Evolutionary conservation across 2,329 filamentous ascomycete genomes (phyloP).

Genomic region (Epichloe festucae): DNA sequence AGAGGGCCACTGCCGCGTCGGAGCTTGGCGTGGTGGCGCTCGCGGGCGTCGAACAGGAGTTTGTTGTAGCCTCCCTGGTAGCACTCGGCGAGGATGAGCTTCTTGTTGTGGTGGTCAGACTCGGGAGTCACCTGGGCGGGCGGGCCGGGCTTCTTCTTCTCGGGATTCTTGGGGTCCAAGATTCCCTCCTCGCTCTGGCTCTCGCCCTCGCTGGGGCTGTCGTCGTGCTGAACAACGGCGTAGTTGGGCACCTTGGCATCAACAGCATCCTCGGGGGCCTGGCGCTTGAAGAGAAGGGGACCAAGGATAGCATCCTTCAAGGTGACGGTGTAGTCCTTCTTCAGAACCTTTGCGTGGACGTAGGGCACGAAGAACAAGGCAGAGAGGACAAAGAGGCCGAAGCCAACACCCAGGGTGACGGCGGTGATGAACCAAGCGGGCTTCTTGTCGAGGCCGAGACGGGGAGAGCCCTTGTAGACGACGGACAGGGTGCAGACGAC

Average conservation of each 20-base stretch:
- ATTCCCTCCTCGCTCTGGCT: slow-evolving; percentile 14
- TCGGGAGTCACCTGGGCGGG: slow-evolving; percentile 7
- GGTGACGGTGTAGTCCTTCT: slow-evolving; percentile 51
- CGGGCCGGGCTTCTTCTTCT: neutral
- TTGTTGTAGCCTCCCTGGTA: slow-evolving; percentile 45
- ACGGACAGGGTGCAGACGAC: slow-evolving; percentile 65
- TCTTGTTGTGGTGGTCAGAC: slow-evolving; percentile 33
- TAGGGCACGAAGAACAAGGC: slow-evolving; percentile 63
- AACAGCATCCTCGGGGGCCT: slow-evolving; percentile 38
- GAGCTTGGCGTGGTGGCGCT: slow-evolving; percentile 49
- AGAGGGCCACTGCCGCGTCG: slow-evolving; percentile 50
- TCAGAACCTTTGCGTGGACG: slow-evolving; percentile 53
- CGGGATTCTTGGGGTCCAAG: slow-evolving; percentile 11
- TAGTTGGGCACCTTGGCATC: slow-evolving; percentile 57
- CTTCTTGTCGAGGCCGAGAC: slow-evolving; percentile 51
- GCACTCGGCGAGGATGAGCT: slow-evolving; percentile 32
- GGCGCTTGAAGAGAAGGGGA: slow-evolving; percentile 50
- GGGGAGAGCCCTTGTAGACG: slow-evolving; percentile 70
- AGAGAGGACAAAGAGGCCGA: slow-evolving; percentile 44
- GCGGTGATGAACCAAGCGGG: slow-evolving; percentile 53
- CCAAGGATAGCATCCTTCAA: slow-evolving; percentile 51
- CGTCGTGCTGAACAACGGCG: slow-evolving; percentile 57
- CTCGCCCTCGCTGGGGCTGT: slow-evolving; percentile 22
- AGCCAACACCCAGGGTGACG: slow-evolving; percentile 52
- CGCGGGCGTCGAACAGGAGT: slow-evolving; percentile 42